Evolutionary conservation across 495 filamentous ascomycete species (phyloP).

Genomic region (Beverwykella pulmonaria): DNA sequence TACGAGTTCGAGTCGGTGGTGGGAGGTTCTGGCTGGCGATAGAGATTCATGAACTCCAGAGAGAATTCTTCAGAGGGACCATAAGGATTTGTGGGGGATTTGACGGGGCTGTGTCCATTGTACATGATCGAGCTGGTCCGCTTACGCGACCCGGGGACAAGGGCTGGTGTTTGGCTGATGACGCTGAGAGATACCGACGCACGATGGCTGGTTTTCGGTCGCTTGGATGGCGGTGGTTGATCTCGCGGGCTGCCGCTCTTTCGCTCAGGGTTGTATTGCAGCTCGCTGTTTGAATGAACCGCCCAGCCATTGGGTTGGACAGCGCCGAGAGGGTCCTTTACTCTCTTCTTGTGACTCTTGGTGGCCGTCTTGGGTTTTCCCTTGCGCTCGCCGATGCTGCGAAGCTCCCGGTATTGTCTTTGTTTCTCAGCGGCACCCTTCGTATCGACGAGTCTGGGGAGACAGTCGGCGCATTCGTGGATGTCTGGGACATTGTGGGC

Average conservation of each 20-base stretch:
- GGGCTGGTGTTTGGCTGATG: slow-evolving; percentile 51
- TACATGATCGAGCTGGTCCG: slow-evolving; percentile 51
- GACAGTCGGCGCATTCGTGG: slow-evolving; percentile 87
- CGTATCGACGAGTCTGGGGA: slow-evolving; percentile 70
- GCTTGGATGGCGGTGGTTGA: slow-evolving; percentile 65
- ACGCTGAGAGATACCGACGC: slow-evolving; percentile 67
- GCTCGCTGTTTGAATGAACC: slow-evolving; percentile 44
- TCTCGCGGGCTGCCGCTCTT: slow-evolving; percentile 62
- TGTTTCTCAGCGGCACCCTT: slow-evolving; percentile 71
- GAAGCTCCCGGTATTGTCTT: slow-evolving; percentile 61
- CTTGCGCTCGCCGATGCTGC: slow-evolving; percentile 62
- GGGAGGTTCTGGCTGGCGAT: slow-evolving; percentile 63
- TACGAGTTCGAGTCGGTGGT: slow-evolving; percentile 66
- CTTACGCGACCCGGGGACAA: slow-evolving; percentile 55
- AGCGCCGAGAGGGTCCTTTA: slow-evolving; percentile 62
- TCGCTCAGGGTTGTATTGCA: slow-evolving; percentile 42
- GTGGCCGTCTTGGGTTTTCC: slow-evolving; percentile 48
- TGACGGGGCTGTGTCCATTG: slow-evolving; percentile 57
- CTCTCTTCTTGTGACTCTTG: slow-evolving; percentile 58
- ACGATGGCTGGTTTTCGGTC: slow-evolving; percentile 74
- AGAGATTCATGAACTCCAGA: slow-evolving; percentile 68
- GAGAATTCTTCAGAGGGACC: slow-evolving; percentile 67
- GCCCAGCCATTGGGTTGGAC: slow-evolving; percentile 49
- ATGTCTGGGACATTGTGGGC: slow-evolving; percentile 71
- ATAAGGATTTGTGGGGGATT: slow-evolving; percentile 52